phyloP scores from a whole-genome alignment of 495 filamentous ascomycete species.

The Aspergillus haitiensis region DNA sequence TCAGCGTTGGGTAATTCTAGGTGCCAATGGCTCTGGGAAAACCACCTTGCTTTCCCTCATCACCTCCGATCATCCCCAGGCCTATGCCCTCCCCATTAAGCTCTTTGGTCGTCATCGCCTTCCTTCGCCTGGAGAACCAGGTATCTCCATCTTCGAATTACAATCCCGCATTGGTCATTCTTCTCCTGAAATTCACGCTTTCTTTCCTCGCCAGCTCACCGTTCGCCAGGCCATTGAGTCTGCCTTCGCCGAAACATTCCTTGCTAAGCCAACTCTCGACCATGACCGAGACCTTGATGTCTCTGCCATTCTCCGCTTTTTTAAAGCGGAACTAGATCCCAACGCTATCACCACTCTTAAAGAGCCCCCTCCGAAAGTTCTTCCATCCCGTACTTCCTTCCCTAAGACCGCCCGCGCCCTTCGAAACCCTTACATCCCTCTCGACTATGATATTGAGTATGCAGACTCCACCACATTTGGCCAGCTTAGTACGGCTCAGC shows the following conservation, averaged over 20 bases:
- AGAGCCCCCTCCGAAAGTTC: slow-evolving; percentile 17
- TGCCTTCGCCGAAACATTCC: slow-evolving; percentile 87
- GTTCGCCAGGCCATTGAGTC: slow-evolving; percentile 74
- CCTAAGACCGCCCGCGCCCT: slow-evolving; percentile 10
- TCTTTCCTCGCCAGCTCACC: slow-evolving; percentile 80
- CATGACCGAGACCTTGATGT: slow-evolving; percentile 55
- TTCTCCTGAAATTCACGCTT: slow-evolving; percentile 87
- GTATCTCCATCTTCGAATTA: slow-evolving; percentile 87
- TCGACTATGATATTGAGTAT: slow-evolving; percentile 57
- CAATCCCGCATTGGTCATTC: slow-evolving; percentile 89
- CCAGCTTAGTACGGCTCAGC: slow-evolving; percentile 71
- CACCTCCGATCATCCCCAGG: slow-evolving; percentile 92
- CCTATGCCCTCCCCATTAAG: slow-evolving; percentile 83
- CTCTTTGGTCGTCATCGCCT: slow-evolving; percentile 81
- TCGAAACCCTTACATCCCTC: slow-evolving; percentile 15
- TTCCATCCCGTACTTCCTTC: slow-evolving; percentile 8
- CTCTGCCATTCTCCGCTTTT: slow-evolving; percentile 67
- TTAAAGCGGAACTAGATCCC: slow-evolving; percentile 71
- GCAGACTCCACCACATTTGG: slow-evolving; percentile 70
- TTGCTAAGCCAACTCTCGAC: slow-evolving; percentile 63
- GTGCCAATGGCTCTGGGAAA: slow-evolving; percentile 80
- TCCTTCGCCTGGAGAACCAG: slow-evolving; percentile 66
- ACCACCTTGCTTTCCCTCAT: slow-evolving; percentile 90
- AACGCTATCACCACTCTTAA: slow-evolving; percentile 16
- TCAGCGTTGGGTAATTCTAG: slow-evolving; percentile 87